Percentiles rank a stretch among this genome's conserved stretches.
These are phyloP conservation scores for Aphanomyces stellatus DNA, from an alignment of 352 stramenopile genomes.

Conservation along the genomic window DNA sequence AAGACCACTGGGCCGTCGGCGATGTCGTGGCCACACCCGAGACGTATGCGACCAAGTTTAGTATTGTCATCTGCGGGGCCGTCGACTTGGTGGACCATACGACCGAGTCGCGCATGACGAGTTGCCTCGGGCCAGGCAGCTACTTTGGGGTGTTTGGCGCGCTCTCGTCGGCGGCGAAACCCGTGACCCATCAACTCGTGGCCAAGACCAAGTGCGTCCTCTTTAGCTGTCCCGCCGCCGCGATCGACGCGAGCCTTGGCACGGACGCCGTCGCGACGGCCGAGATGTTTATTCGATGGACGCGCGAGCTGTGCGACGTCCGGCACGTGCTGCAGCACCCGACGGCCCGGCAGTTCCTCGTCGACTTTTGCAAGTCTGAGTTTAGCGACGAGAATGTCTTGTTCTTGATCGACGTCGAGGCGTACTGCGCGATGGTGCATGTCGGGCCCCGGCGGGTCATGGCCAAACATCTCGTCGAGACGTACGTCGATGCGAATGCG, in stretches of 20 bases:
- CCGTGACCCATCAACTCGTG: conserved; percentile 22
- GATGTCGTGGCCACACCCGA: conserved; percentile 50
- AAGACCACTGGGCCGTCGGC: conserved; percentile 50
- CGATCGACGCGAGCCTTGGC: conserved; percentile 37
- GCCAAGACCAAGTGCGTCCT: conserved; percentile 46
- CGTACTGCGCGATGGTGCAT: conserved; percentile 21
- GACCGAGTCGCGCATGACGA: conserved; percentile 15
- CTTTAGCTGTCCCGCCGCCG: conserved; percentile 41
- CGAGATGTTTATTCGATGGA: conserved; percentile 68
- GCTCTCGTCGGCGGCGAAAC: not conserved
- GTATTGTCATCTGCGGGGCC: conserved; percentile 57
- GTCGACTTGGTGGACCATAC: conserved; percentile 44
- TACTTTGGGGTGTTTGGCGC: conserved; percentile 52
- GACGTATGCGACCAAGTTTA: conserved; percentile 32
- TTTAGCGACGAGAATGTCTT: conserved; percentile 75
- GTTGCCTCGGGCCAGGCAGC: conserved; percentile 54
- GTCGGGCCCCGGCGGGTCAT: not conserved
- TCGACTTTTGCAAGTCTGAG: conserved; percentile 55
- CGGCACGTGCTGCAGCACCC: conserved; percentile 49
- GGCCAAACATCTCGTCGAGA: conserved; percentile 33
- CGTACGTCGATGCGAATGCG: conserved; percentile 47
- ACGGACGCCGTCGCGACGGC: conserved; percentile 49
- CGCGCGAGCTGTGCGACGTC: conserved; percentile 56
- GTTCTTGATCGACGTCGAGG: conserved; percentile 62
- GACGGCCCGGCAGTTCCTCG: conserved; percentile 47